Conservation (phyloP, 805 yeast species). For the Zygosaccharomyces pseudorouxii region DNA sequence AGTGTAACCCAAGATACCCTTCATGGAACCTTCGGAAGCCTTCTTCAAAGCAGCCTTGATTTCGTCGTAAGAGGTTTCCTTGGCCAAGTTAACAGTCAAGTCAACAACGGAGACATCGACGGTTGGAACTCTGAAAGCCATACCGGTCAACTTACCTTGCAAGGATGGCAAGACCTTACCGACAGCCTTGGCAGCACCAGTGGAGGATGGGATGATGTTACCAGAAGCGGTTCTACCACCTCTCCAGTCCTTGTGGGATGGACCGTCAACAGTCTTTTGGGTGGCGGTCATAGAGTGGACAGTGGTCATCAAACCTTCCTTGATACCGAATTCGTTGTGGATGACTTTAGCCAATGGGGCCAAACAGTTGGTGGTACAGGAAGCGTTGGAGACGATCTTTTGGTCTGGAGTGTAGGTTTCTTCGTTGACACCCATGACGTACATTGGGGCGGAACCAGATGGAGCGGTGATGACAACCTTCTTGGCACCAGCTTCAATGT, state of each 20-base stretch:
- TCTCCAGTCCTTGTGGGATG: conserved; percentile 77
- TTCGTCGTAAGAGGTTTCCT: conserved; percentile 57
- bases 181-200: conserved; percentile 76
- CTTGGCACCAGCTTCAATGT: conserved; percentile 69
- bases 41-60: conserved; percentile 55
- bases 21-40: conserved; percentile 55
- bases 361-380: conserved; percentile 71
- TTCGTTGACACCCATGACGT: conserved; percentile 66
- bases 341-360: conserved; percentile 70
- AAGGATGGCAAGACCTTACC: conserved; percentile 69
- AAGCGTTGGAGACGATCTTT: conserved; percentile 62
- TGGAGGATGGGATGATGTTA: conserved; percentile 70
- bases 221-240: conserved; percentile 76
- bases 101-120: conserved; percentile 70
- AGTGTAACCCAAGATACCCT: conserved; percentile 65
- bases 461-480: conserved; percentile 71
- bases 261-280: conserved; percentile 72
- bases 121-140: conserved; percentile 72
- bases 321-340: conserved; percentile 61
- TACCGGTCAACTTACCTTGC: conserved; percentile 70
- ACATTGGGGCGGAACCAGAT: conserved; percentile 68
- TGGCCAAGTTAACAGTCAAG: conserved; percentile 59
- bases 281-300: conserved; percentile 70
- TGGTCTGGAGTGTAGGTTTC: conserved; percentile 53
- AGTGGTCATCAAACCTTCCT: conserved; percentile 73